Percentiles rank a stretch among this genome's conserved stretches.
phyloP scores from a whole-genome alignment of 495 filamentous ascomycete genomes.

The Chlorociboria aeruginascens region DNA sequence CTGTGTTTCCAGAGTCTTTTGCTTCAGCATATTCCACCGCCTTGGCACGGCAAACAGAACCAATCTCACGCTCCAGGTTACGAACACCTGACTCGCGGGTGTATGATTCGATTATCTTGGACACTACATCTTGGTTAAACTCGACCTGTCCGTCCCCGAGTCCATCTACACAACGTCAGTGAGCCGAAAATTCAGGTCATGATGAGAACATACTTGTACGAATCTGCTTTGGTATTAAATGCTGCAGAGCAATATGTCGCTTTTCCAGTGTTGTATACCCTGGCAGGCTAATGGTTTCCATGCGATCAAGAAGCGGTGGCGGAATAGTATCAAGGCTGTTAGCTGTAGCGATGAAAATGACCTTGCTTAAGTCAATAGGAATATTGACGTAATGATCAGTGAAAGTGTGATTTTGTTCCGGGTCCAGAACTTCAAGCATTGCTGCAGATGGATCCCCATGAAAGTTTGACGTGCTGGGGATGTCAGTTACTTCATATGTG shows the following conservation, averaged over 20 bases:
- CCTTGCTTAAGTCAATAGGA: constrained; percentile 89
- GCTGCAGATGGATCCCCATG: constrained; percentile 97
- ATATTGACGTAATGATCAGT: constrained; percentile 95
- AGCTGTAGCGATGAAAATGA: constrained; percentile 97
- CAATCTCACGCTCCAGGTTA: constrained; percentile 91
- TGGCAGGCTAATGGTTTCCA: constrained; percentile 86
- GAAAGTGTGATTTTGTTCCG: constrained; percentile 94
- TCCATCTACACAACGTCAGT: constrained; percentile 42
- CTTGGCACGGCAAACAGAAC: constrained; percentile 87
- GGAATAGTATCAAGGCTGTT: constrained; percentile 95
- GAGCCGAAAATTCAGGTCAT: constrained; percentile 18
- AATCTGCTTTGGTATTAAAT: constrained; percentile 92
- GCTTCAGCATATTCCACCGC: constrained; percentile 90
- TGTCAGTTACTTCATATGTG: constrained; percentile 1
- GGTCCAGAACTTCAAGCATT: constrained; percentile 96
- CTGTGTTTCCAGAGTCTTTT: constrained; percentile 51
- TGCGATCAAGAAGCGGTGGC: constrained; percentile 84
- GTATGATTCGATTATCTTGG: constrained; percentile 90
- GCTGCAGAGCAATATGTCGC: constrained; percentile 83
- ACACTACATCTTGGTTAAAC: constrained; percentile 71
- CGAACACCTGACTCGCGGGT: constrained; percentile 97
- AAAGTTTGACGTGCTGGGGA: constrained; percentile 54
- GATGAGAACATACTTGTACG: constrained; percentile 27
- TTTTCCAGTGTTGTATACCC: constrained; percentile 99
- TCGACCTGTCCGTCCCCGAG: constrained; percentile 60